Conservation (phyloP, 371 early-diverging fungal genomes). For the Rhizopus microsporus region DNA sequence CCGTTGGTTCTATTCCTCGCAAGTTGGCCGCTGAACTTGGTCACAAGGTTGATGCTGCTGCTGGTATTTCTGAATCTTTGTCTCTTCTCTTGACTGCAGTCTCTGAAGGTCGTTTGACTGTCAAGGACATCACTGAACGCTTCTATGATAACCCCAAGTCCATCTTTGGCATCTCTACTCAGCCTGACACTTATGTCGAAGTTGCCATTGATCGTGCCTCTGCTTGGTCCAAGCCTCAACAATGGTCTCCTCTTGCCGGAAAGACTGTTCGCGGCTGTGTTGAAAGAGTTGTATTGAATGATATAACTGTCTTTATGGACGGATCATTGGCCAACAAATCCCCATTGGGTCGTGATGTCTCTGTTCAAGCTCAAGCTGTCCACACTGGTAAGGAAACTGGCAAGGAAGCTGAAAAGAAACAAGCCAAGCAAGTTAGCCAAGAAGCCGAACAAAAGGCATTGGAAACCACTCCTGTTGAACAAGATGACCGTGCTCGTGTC, state of each 20-base stretch:
- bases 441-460: constrained; percentile 5
- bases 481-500: constrained; percentile 16
- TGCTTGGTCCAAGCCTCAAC: constrained; percentile 36
- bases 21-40: constrained; percentile 56
- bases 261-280: constrained; percentile 62
- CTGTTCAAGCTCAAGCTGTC: constrained; percentile 48
- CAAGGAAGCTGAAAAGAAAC: constrained; percentile 14
- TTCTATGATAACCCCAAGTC: constrained; percentile 82
- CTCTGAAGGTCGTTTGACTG: constrained; percentile 74
- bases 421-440: constrained; percentile 9
- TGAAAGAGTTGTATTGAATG: constrained; percentile 86
- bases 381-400: constrained; percentile 17
- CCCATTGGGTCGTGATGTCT: constrained; percentile 55
- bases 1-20: constrained; percentile 74
- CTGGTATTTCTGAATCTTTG: constrained; percentile 75
- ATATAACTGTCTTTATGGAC: constrained; percentile 83
- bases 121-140: constrained; percentile 75
- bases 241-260: constrained; percentile 52
- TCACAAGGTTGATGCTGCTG: constrained; percentile 37
- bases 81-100: constrained; percentile 86
- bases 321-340: constrained; percentile 56
- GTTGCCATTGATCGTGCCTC: constrained; percentile 69
- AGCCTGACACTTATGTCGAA: constrained; percentile 89
- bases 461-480: constrained; percentile 8
- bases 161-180: constrained; percentile 87